Evolutionary conservation across 1,139 yeast genomes (phyloP), one percentile per base, ranked within the genome.

Genomic region (Pichia sp.): DNA sequence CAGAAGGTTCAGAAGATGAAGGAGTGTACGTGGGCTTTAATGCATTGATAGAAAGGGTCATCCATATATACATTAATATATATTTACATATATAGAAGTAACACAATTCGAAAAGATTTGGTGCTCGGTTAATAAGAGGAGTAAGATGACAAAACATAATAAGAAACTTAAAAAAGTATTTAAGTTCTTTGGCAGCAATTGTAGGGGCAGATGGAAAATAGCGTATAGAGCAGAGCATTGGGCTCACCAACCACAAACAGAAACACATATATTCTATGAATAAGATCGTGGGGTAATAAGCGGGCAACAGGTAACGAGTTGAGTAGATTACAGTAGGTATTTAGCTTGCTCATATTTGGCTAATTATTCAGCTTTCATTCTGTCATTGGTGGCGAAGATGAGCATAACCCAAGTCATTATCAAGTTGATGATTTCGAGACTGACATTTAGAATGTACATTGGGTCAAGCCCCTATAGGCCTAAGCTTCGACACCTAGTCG

Each of bases 341-440:
- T n/a, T n/a, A n/a, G n/a, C n/a, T n/a, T n/a, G n/a, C n/a, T n/a
- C n/a, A n/a, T n/a, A n/a, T n/a, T n/a, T n/a, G n/a, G 6, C 15
- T 11, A 36, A 15, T 15, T 5, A 36, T 13, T 36, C n/a, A 3
- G 40, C 40, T 58, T 66, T 70, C 49, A 83, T 64, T 75, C 80
- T 76, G 61, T 80, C 82, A 64, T 78, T 87, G 71, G 87, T 72
- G 51, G 87, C 77, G 68, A 88, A 80, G 30, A 90, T 73, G 7
- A 73, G 55, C 90, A 90, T 88, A 57, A 84, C 82, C 96, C 96
- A 90, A 1, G 90, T 87, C 97, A 93, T 90, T n/a, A 90, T 61
- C 54, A 93, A 75, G 4, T 93, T 81, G 38, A 86, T 77, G 44
- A 83, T 58, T 7, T 98, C 98, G 59, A 93, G 87, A 57, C 87